phyloP scores from a whole-genome alignment of 2,329 filamentous ascomycete genomes.

The Ascochyta viciae-villosae region DNA sequence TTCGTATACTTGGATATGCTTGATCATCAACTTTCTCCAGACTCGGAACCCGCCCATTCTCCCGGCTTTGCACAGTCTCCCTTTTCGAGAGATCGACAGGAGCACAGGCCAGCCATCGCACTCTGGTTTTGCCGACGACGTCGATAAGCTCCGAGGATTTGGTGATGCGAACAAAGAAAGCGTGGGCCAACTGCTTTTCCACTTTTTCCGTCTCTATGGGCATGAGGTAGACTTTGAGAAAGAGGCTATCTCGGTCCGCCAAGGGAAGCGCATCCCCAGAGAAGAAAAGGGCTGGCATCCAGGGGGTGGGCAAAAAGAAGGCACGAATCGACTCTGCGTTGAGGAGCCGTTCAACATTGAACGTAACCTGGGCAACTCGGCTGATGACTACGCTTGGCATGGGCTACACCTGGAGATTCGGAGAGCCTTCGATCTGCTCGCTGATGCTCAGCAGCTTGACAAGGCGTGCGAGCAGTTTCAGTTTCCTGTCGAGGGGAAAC shows the following conservation, averaged over 20 bases:
- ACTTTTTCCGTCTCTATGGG: conserved; percentile 94
- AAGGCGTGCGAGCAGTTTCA: conserved; percentile 88
- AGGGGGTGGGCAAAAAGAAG: conserved; percentile 56
- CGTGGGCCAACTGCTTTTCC: conserved; percentile 85
- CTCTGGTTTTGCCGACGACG: conserved; percentile 85
- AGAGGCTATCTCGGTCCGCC: conserved; percentile 81
- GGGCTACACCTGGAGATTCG: conserved; percentile 90
- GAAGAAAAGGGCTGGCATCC: conserved; percentile 88
- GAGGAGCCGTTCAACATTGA: conserved; percentile 94
- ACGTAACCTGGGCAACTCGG: conserved; percentile 93
- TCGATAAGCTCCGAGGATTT: conserved; percentile 75
- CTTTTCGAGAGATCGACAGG: conserved; percentile 66
- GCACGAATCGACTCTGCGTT: conserved; percentile 81
- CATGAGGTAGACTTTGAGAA: conserved; percentile 92
- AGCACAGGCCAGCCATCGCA: conserved; percentile 66
- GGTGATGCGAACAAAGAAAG: conserved; percentile 82
- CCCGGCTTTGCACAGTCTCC: conserved; percentile 80
- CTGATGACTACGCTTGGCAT: conserved; percentile 91
- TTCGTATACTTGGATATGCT: conserved; percentile 99
- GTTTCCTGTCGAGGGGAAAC: conserved; percentile 80
- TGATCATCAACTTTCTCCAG: conserved; percentile 96
- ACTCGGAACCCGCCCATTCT: conserved; percentile 83
- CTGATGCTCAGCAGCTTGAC: conserved; percentile 74
- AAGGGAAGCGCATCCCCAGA: conserved; percentile 80
- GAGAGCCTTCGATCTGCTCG: conserved; percentile 83